Conservation (phyloP, 345 rosid genomes). For the Punica granatum region DNA sequence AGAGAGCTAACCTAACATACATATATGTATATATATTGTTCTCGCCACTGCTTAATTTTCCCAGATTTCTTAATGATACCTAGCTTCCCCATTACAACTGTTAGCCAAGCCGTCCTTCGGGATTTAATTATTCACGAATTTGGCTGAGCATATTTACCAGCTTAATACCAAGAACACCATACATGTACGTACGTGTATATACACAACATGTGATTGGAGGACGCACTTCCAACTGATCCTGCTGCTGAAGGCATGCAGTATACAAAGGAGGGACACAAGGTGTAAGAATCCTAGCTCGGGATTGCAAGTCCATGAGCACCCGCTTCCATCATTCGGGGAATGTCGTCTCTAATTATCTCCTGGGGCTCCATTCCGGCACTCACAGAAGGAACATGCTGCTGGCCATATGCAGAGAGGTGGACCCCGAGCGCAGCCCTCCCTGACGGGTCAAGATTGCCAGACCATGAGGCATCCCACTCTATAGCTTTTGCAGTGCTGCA, state of each 20-base stretch:
- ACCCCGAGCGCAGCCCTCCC: constrained; percentile 94
- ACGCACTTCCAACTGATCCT: neutral
- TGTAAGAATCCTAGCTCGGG: neutral
- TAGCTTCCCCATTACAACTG: neutral
- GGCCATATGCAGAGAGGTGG: constrained; percentile 63
- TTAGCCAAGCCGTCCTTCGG: too few relatives aligned
- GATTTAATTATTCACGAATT: neutral
- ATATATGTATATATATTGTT: too few relatives aligned
- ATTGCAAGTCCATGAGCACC: constrained; percentile 3
- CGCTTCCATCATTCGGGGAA: constrained; percentile 38
- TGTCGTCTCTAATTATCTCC: constrained; percentile 22
- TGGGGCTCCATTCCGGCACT: constrained; percentile 23
- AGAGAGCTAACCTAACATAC: neutral
- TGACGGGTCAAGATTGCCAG: constrained; percentile 82
- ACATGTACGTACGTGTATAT: too few relatives aligned
- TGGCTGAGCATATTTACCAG: neutral
- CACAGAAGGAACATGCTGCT: constrained; percentile 23
- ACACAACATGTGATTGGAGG: neutral
- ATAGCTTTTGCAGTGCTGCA: constrained; percentile 89
- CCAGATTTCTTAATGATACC: neutral
- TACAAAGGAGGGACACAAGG: too few relatives aligned
- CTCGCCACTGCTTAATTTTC: too few relatives aligned
- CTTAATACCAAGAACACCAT: neutral
- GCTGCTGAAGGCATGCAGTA: neutral
- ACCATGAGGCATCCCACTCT: constrained; percentile 87